Evolutionary conservation across 208 protist species (phyloP).

Genomic region (Acanthamoeba royreba): DNA sequence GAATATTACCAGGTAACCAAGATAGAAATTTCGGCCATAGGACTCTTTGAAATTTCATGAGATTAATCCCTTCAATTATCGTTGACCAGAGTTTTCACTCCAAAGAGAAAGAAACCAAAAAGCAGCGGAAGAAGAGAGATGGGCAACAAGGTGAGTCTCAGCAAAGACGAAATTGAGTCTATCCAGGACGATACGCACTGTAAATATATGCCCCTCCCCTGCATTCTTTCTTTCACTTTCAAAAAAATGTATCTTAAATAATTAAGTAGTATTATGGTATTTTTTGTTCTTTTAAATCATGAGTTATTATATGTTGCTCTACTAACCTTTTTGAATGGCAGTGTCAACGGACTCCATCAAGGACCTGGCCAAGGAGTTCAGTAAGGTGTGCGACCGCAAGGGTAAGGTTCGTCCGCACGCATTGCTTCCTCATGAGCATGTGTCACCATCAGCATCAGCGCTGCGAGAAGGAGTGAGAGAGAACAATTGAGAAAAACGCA

Average conservation of each 20-base stretch:
- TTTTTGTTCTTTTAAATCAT: no score
- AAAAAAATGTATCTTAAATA: no score
- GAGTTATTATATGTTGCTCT: no score
- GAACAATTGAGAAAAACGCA: neutral
- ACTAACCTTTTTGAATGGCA: neutral
- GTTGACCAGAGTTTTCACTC: no score
- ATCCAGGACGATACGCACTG: neutral
- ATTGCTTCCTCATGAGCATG: neutral
- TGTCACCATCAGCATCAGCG: neutral
- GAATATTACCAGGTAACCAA: no score
- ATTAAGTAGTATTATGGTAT: no score
- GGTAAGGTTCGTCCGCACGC: neutral
- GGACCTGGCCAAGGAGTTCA: neutral
- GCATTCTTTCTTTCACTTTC: neutral
- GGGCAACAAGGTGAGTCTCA: constrained; percentile 12
- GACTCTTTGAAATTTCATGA: no score
- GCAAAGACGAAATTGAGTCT: neutral
- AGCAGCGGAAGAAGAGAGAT: no score
- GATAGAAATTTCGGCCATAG: no score
- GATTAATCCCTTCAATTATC: no score
- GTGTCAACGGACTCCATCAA: neutral
- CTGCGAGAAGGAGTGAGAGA: neutral
- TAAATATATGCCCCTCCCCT: neutral
- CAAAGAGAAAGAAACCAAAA: no score
- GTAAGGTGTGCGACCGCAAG: neutral